Evolutionary conservation across 441 rosid species (phyloP).

Genomic region (Adansonia gregorii): DNA sequence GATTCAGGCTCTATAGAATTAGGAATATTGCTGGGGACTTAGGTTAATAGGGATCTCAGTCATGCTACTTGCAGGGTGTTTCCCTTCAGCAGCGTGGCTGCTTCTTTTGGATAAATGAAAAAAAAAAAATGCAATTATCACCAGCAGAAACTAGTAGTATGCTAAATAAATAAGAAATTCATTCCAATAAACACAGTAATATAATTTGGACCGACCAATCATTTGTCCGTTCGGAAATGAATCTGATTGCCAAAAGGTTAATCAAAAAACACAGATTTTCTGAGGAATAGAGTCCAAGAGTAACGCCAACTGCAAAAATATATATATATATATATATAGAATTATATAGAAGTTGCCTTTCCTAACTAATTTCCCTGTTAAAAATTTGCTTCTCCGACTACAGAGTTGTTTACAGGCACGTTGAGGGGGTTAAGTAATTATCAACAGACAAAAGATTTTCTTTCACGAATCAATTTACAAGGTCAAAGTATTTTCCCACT

Average conservation of each 20-base stretch:
- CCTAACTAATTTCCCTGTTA: not conserved
- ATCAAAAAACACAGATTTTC: not conserved
- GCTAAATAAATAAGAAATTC: not conserved
- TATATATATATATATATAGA: not conserved
- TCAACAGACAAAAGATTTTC: not conserved
- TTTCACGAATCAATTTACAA: slow-evolving; percentile 1
- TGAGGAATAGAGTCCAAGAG: not conserved
- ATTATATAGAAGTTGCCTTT: not conserved
- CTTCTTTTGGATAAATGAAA: too few species aligned
- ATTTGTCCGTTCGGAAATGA: not conserved
- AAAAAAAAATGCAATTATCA: not conserved
- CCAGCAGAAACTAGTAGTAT: not conserved
- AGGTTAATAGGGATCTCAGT: not conserved
- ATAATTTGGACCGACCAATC: not conserved
- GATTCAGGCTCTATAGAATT: slow-evolving; percentile 1
- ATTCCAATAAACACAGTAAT: not conserved
- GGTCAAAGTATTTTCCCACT: not conserved
- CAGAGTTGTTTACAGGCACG: not conserved
- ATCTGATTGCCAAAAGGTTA: not conserved
- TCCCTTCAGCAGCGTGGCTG: too few species aligned
- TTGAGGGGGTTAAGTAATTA: not conserved
- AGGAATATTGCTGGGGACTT: not conserved
- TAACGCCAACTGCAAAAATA: not conserved
- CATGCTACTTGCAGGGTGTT: not conserved
- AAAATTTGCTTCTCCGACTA: not conserved